Base-by-base conservation (phyloP, 805 yeast genomes). In the Teunomyces barrocoloradensis region DNA sequence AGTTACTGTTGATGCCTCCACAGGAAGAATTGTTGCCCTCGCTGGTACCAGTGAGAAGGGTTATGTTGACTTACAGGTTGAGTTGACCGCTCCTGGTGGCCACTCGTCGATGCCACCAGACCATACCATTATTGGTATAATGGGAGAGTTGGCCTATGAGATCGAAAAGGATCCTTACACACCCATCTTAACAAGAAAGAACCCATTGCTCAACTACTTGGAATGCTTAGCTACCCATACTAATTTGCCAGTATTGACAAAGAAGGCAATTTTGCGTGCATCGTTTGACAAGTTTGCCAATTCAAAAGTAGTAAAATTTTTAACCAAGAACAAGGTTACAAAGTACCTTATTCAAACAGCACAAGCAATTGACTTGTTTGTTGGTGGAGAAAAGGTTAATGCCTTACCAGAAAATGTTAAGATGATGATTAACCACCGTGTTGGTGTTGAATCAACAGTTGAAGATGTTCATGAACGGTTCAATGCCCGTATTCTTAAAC, bases 91-190 rank as follows among this genome's bases (percentile, higher is more conserved):
- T 18, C 80, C 81, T 10, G 95, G 95, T 33, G 95, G 95, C 9
- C 95, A 87, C 60, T 81, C 92, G 1, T 84, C 91, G 6, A 64
- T 77, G n/a, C 94, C 95, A 5, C 92, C 91, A 2, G 84, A 80
- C 41, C 94, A 88, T 59, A 87, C 95, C 4, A 76, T 85, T 2
- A 86, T 89, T 65, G 96, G 94, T 9, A 76, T 88, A 30, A 71
- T 84, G 45, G 73, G 89, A 2, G 81, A 84, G 48, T 68, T 87
- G 46, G 71, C 84, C 9, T 63, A 70, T 9, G 54, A 61, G n/a
- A 68, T 88, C 35, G 96, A 89, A 62, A 61, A 64, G 10, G 75
- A 79, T 50, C 84, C 83, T 6, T 83, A 69, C 56, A 59, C 66
- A 15, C 71, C 83, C 0, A 52, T 67, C 11, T 62, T 87, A 34